Evolutionary conservation across 1,284 basidiomycete genomes (phyloP), one percentile per base, ranked within the genome.

Genomic region (Ceratobasidium theobromae): DNA sequence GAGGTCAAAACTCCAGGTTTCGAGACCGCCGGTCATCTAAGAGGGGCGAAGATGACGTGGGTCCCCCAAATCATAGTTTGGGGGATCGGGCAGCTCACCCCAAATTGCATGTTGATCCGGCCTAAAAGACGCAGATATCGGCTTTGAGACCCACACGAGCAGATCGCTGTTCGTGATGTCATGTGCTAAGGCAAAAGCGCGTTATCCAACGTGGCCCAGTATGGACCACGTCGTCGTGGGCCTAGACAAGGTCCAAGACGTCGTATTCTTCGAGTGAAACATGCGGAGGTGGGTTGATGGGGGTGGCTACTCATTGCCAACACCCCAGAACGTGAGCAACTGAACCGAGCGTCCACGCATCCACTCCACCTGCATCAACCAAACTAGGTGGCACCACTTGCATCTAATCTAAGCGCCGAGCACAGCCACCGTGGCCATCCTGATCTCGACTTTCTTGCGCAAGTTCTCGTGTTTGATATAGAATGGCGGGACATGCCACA

Each of bases 391-490:
- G n/a, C n/a, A n/a, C n/a, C n/a, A n/a, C n/a, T n/a, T 38, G 53
- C 14, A 49, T 62, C 58, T 62, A 62, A 62, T 62, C 58, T 62
- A 62, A 25, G 46, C 58, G 58, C 58, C 46, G 11, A n/a, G 35
- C 35, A 8, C 16, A 8, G 35, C 16, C 8, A 38, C 8, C 35
- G n/a, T n/a, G n/a, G n/a, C n/a, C n/a, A n/a, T n/a, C n/a, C n/a
- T n/a, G n/a, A n/a, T n/a, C n/a, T n/a, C n/a, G n/a, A n/a, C n/a
- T n/a, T n/a, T 18, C 16, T 32, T 27, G 46, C 30, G 25, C 45
- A n/a, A n/a, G n/a, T n/a, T n/a, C 28, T 32, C 14, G 49, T 25
- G 11, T 14, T 32, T 32, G 32, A 18, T 32, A 12, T 27, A 62
- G 21, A 21, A 51, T 62, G 58, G 58, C 30, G 46, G 58, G 48